Conservation (phyloP, 768 basidiomycete species). For the Mycena capillaripes region DNA sequence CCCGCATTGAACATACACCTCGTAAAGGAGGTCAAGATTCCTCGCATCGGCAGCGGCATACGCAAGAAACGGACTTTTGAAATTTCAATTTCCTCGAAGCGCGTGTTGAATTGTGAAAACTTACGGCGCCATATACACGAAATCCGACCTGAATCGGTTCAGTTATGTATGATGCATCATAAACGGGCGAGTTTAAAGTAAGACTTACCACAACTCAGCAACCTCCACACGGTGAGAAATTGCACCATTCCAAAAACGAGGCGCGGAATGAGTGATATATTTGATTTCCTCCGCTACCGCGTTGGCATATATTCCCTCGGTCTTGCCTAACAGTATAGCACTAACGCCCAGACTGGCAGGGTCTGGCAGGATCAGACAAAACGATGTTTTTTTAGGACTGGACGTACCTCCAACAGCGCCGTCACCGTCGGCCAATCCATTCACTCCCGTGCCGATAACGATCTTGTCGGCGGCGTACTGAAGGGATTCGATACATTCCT, state of each 20-base stretch:
- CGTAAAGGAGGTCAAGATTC: constrained; percentile 54
- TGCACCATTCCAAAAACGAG: constrained; percentile 58
- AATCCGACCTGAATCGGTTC: constrained; percentile 47
- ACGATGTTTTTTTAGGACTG: no score
- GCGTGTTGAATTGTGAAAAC: not conserved
- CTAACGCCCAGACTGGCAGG: constrained; percentile 64
- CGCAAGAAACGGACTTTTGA: constrained; percentile 53
- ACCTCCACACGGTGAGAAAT: constrained; percentile 58
- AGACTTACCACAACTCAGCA: constrained; percentile 58
- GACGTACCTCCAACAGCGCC: constrained; percentile 61
- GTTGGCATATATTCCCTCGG: constrained; percentile 45
- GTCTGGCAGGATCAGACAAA: no score
- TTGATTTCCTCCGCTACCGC: constrained; percentile 51
- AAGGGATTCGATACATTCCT: constrained; percentile 45
- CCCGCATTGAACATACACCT: constrained; percentile 55
- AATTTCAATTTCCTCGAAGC: not conserved
- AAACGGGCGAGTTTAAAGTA: no score
- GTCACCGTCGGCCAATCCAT: constrained; percentile 52
- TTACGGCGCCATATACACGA: constrained; percentile 53
- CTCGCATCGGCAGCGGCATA: constrained; percentile 51
- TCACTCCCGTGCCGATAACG: constrained; percentile 48
- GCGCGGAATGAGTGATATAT: constrained; percentile 51
- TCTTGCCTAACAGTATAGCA: constrained; percentile 58
- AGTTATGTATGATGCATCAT: not conserved
- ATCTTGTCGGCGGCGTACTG: constrained; percentile 57